Conservation (phyloP, 2,329 filamentous ascomycete species). For the Cryphonectria parasitica region DNA sequence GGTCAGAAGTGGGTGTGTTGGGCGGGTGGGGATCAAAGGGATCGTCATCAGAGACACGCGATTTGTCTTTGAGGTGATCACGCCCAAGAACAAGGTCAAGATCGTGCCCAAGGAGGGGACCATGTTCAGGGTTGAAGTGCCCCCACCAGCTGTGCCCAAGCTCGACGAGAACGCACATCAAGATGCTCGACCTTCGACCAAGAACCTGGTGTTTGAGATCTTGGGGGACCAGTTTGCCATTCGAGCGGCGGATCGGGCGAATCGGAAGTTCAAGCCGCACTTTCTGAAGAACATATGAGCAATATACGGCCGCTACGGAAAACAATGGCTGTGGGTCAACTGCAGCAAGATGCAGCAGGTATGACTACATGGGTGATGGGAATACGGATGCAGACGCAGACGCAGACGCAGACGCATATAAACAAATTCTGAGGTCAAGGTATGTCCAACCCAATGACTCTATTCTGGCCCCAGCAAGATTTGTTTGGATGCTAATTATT, state of each 20-base stretch:
- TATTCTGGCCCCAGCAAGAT: background rate
- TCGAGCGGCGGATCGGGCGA: constrained; percentile 81
- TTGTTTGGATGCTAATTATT: too few species aligned
- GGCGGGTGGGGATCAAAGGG: constrained; percentile 80
- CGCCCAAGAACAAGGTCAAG: constrained; percentile 70
- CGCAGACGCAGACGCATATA: background rate
- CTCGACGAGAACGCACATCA: constrained; percentile 31
- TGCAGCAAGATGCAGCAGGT: background rate
- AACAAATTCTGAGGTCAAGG: background rate
- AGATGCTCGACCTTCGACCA: constrained; percentile 27
- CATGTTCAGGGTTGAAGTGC: constrained; percentile 77
- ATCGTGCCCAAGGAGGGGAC: constrained; percentile 88
- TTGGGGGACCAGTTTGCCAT: constrained; percentile 86
- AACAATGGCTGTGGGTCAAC: background rate
- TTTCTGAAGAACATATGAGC: constrained; percentile 73
- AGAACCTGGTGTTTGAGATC: constrained; percentile 74
- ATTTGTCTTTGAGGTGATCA: constrained; percentile 85
- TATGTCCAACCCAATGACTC: background rate
- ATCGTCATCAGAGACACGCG: constrained; percentile 89
- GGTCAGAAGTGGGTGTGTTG: constrained; percentile 77
- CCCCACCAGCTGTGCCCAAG: constrained; percentile 42
- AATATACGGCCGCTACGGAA: background rate
- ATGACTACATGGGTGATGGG: background rate
- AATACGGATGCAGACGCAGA: too few species aligned
- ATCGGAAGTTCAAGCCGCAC: constrained; percentile 88